Base-by-base conservation (phyloP, 805 yeast species). In the Suhomyces vadensis region DNA sequence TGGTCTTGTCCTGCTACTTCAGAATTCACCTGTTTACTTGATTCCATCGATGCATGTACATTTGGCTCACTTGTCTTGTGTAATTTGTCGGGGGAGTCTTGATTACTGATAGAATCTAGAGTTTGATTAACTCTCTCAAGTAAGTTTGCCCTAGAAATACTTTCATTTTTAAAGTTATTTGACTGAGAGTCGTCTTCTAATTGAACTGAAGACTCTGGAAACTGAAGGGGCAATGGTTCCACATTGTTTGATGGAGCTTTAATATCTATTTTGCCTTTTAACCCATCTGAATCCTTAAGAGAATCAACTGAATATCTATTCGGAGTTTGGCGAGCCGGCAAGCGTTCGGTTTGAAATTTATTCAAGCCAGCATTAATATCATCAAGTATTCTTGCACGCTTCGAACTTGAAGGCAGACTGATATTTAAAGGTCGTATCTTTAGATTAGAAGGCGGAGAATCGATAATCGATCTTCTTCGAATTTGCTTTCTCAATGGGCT, bases 371-470 rank as follows among this genome's bases (percentile, higher is more conserved):
- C 19, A 14, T 29, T 29, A 14, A 13, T 29, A 1, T 5, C n/a
- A 14, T 29, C 33, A 11, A 6, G 20, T 14, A 11, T 29, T 13
- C 16, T 20, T 14, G 19, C 11, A 29, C 14, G 6, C 16, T 14
- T 29, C 19, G 33, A 29, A 29, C 16, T 14, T 14, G 10, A 6
- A 9, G 19, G 11, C 16, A 6, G 21, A 14, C 20, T 20, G n/a
- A 33, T 16, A 20, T 35, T 39, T 22, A 53, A 27, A 1, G 57
- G 58, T 13, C 47, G 27, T 3, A 56, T 49, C 35, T 48, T 58
- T 7, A 59, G 43, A 43, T 49, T 53, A 1, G 63, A 48, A 9
- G 62, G 64, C 6, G 64, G 61, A 2, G 61, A 57, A 26, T 31
- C 33, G 16, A 39, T 31, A 22, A 33, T 22, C 19, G 35, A 24